These are phyloP conservation scores for Sugiyamaella castrensis DNA, from an alignment of 1,139 yeast species.

Conservation along the genomic window DNA sequence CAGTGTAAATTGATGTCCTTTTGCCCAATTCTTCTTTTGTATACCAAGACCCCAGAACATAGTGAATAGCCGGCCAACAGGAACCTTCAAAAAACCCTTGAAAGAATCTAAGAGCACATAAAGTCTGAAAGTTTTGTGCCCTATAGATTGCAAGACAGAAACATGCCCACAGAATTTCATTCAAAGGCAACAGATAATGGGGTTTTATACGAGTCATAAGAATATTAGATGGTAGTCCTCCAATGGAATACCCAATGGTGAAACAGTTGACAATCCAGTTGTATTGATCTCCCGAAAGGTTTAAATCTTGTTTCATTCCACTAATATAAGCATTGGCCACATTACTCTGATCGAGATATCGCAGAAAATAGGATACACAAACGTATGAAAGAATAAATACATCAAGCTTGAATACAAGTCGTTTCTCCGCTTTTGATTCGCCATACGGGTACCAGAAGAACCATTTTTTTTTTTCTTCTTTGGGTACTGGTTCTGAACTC, in stretches of 20 bases:
- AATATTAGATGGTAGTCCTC: slow-evolving; percentile 53
- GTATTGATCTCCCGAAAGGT: slow-evolving; percentile 48
- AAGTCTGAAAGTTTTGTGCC: slow-evolving; percentile 47
- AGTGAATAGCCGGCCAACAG: slow-evolving; percentile 49
- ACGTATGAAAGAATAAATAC: no score
- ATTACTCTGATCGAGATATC: slow-evolving; percentile 56
- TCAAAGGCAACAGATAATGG: slow-evolving; percentile 19
- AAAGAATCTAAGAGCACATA: slow-evolving; percentile 25
- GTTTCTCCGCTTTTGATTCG: no score
- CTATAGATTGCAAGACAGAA: no score
- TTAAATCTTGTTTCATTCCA: slow-evolving; percentile 41
- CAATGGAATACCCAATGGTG: slow-evolving; percentile 53
- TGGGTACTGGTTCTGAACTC: no score
- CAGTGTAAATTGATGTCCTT: slow-evolving; percentile 56
- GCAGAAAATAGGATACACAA: no score
- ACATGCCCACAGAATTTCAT: slow-evolving; percentile 40
- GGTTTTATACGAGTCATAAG: slow-evolving; percentile 28
- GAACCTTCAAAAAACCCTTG: slow-evolving; percentile 43
- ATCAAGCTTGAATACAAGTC: no score
- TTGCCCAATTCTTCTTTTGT: slow-evolving; percentile 40
- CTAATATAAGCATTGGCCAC: slow-evolving; percentile 43
- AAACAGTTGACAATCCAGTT: slow-evolving; percentile 54
- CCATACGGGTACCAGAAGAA: no score
- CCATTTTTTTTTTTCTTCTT: no score
- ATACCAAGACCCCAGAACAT: slow-evolving; percentile 36